Evolutionary conservation across 78 protist species (phyloP).

Genomic region (Dictyostelium intermedium): DNA sequence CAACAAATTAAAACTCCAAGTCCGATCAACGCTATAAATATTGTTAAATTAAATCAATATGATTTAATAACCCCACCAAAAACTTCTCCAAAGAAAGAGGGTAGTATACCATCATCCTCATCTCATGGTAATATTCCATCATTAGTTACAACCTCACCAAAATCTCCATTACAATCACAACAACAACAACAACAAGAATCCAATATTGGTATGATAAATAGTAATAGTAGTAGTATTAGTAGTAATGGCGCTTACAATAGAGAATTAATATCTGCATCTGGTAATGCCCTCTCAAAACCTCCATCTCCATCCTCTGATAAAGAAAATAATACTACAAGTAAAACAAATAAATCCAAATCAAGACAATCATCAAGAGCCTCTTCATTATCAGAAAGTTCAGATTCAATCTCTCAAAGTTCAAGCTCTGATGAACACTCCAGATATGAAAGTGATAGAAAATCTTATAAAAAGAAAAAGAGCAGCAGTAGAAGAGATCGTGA

Average conservation of each 20-base stretch:
- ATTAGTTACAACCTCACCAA: conserved; percentile 3
- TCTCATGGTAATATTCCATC: not conserved
- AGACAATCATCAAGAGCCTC: conserved; percentile 60
- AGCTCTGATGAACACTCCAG: conserved; percentile 53
- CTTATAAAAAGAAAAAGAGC: not conserved
- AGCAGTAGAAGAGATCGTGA: not conserved
- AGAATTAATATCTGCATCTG: conserved; percentile 10
- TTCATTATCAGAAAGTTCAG: conserved; percentile 41
- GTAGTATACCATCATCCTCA: not conserved
- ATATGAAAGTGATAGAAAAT: not conserved
- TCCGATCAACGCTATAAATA: conserved; percentile 21
- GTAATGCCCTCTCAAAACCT: conserved; percentile 14
- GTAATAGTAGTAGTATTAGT: conserved; percentile 6
- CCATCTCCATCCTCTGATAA: conserved; percentile 67
- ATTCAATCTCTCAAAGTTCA: not conserved
- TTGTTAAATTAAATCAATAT: conserved; percentile 10
- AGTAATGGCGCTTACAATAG: not conserved
- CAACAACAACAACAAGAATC: conserved; percentile 12
- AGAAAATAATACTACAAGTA: not conserved
- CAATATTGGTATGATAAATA: not conserved
- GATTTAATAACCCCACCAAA: conserved; percentile 54
- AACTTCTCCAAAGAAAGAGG: conserved; percentile 28
- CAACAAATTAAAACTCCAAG: not conserved
- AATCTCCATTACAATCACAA: not conserved
- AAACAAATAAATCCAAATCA: not conserved